Evolutionary conservation across 192 early-diverging fungal genomes (phyloP).

Genomic region (Powellomyces hirtus): DNA sequence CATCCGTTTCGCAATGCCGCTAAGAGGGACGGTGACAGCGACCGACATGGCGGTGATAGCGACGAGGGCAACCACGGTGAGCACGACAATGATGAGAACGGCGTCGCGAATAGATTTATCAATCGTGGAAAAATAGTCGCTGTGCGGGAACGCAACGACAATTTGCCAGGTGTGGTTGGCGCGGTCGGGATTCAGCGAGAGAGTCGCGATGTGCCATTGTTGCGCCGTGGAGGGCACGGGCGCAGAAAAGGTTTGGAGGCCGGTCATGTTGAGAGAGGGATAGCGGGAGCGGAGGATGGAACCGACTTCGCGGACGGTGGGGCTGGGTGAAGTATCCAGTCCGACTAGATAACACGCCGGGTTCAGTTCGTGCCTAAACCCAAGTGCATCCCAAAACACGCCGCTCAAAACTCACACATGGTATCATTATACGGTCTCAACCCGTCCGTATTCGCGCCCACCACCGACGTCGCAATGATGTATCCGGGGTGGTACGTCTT

Average conservation of each 20-base stretch:
- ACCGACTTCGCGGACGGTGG: background rate
- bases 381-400: background rate
- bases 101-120: background rate
- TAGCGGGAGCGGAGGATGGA: background rate
- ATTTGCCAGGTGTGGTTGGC: background rate
- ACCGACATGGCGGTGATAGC: background rate
- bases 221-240: background rate
- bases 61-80: background rate
- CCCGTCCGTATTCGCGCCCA: background rate
- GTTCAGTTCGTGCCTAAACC: background rate
- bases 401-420: background rate
- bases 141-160: constrained; percentile 5
- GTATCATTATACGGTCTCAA: background rate
- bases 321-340: background rate
- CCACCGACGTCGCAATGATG: background rate
- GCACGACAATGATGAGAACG: background rate
- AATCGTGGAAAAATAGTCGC: background rate
- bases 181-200: background rate
- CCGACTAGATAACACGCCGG: background rate
- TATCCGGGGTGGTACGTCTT: background rate
- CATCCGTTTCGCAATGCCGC: background rate
- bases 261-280: background rate
- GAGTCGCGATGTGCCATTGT: constrained; percentile 4
- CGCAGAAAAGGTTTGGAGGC: background rate
- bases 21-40: background rate